Conservation (phyloP, 352 stramenopile genomes). For the Phytophthora constricta region DNA sequence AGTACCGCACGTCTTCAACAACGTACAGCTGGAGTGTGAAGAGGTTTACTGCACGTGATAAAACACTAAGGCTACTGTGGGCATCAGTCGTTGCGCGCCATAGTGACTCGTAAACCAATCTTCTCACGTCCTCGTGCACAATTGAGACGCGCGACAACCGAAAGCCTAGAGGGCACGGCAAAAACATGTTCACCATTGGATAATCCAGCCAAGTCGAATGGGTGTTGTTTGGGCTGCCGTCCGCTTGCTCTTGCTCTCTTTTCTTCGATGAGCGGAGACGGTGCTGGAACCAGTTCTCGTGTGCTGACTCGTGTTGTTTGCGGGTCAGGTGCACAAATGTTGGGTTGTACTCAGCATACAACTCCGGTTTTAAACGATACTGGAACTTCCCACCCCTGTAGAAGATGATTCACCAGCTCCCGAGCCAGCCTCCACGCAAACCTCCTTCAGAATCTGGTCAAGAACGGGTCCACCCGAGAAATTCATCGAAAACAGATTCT, state of each 20-base stretch:
- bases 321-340: slow-evolving; percentile 88
- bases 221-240: slow-evolving; percentile 62
- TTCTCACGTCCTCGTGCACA: slow-evolving; percentile 63
- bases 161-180: slow-evolving; percentile 73
- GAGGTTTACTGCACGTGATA: slow-evolving; percentile 77
- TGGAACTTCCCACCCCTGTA: slow-evolving; percentile 66
- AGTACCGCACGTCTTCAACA: slow-evolving; percentile 76
- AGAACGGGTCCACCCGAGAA: slow-evolving; percentile 73
- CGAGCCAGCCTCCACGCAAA: slow-evolving; percentile 52
- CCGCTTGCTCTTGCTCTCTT: slow-evolving; percentile 68
- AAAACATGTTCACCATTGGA: slow-evolving; percentile 83
- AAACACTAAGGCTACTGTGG: slow-evolving; percentile 65
- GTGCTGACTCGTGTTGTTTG: slow-evolving; percentile 88
- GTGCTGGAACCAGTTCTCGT: slow-evolving; percentile 89
- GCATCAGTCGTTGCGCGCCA: slow-evolving; percentile 66
- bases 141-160: slow-evolving; percentile 61
- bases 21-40: slow-evolving; percentile 88
- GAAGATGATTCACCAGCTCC: slow-evolving; percentile 35
- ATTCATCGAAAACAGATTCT: slow-evolving; percentile 75
- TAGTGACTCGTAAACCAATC: slow-evolving; percentile 75
- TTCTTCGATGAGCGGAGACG: slow-evolving; percentile 76
- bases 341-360: slow-evolving; percentile 86
- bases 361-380: slow-evolving; percentile 83
- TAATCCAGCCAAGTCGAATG: slow-evolving; percentile 84
- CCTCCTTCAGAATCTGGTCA: slow-evolving; percentile 83